These are phyloP conservation scores for Fusarium metavorans DNA, from an alignment of 2,329 filamentous ascomycete species.

Conservation along the genomic window DNA sequence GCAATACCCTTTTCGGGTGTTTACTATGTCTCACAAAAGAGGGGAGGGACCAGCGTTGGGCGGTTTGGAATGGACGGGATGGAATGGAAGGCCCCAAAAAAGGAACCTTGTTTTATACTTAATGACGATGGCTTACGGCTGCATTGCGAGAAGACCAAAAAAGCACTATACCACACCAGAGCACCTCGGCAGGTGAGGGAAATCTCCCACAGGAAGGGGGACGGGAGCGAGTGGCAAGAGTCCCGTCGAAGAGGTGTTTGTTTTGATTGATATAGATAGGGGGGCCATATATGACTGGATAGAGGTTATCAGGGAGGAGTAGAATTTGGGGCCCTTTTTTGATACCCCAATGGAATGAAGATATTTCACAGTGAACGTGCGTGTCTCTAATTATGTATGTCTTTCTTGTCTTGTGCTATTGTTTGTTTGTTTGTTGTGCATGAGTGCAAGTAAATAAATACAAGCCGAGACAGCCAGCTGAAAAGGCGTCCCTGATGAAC, in stretches of 20 bases:
- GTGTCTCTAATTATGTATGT: slow-evolving; percentile 1
- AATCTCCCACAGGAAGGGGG: slow-evolving; percentile 9
- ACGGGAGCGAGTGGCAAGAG: slow-evolving; percentile 25
- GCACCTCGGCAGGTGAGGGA: slow-evolving; percentile 14
- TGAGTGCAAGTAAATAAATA: not conserved
- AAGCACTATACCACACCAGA: slow-evolving; percentile 34
- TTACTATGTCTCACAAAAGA: slow-evolving; percentile 37
- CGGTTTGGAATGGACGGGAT: slow-evolving; percentile 37
- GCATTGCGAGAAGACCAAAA: slow-evolving; percentile 44
- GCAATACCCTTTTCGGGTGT: slow-evolving; percentile 12
- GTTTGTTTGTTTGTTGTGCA: not conserved
- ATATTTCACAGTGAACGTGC: slow-evolving; percentile 16
- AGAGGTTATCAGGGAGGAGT: slow-evolving; percentile 34
- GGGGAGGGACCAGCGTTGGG: slow-evolving; percentile 34
- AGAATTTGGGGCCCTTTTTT: slow-evolving; percentile 37
- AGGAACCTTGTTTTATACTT: slow-evolving; percentile 43
- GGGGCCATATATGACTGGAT: slow-evolving; percentile 43
- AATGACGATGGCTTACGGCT: slow-evolving; percentile 48
- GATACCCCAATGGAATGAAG: slow-evolving; percentile 45
- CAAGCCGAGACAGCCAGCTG: slow-evolving; percentile 13
- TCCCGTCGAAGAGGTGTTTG: slow-evolving; percentile 27
- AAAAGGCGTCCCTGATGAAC: not conserved
- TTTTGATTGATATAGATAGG: slow-evolving; percentile 38
- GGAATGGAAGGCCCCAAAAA: slow-evolving; percentile 41
- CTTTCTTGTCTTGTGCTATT: not conserved